Conservation (phyloP, 345 rosid genomes). For the Jatropha curcas region DNA sequence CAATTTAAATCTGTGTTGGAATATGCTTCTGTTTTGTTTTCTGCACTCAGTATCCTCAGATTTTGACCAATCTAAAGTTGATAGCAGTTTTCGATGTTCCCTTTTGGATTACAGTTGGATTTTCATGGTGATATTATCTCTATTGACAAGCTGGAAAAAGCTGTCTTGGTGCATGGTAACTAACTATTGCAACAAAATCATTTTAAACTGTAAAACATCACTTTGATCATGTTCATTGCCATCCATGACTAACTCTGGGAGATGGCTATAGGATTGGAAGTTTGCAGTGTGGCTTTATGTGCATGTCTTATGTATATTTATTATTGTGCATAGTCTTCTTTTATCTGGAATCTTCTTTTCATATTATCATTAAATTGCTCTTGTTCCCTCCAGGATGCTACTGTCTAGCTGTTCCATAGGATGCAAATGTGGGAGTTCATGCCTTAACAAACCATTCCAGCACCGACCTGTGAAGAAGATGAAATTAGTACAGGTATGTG, state of each 20-base stretch:
- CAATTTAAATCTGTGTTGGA: not conserved
- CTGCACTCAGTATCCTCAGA: not conserved
- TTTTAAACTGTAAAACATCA: not conserved
- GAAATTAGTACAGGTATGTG: constrained; percentile 81
- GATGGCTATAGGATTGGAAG: not conserved
- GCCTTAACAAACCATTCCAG: constrained; percentile 92
- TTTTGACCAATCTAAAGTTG: constrained; percentile 1
- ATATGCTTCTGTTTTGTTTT: not conserved
- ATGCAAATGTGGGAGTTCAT: constrained; percentile 81
- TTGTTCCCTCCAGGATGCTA: constrained; percentile 60
- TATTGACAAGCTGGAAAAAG: not conserved
- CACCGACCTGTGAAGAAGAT: constrained; percentile 78
- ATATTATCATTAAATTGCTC: not conserved
- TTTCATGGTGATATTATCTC: not conserved
- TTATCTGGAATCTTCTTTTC: constrained; percentile 7
- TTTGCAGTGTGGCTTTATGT: not conserved
- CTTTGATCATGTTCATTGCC: not conserved
- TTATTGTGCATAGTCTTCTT: not conserved
- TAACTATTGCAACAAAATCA: not conserved
- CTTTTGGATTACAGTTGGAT: not conserved
- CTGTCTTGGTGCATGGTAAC: not conserved
- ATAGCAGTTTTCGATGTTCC: not conserved
- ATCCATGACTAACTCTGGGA: not conserved
- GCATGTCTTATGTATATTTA: not conserved
- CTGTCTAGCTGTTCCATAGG: constrained; percentile 91